Evolutionary conservation across 169 alveolate species (phyloP).

Genomic region (Babesia ovis): DNA sequence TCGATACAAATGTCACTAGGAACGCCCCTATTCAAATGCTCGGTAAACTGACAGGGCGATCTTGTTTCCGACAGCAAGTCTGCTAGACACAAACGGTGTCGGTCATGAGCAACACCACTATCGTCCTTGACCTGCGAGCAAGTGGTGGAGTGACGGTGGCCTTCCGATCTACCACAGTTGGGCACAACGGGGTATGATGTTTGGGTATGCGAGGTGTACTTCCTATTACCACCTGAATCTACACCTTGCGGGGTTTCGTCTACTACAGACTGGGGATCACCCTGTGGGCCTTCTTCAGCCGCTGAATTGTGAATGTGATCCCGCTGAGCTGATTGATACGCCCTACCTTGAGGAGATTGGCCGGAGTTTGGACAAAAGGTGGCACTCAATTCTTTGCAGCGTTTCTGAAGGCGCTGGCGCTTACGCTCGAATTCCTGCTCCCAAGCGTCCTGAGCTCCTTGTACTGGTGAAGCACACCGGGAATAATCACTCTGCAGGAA

Average conservation of each 20-base stretch:
- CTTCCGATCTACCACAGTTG: too few species aligned
- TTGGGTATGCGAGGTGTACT: too few species aligned
- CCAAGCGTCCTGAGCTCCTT: neutral
- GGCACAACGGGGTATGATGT: too few species aligned
- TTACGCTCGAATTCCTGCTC: constrained; percentile 8
- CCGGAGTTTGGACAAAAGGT: constrained; percentile 3
- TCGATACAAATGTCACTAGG: too few species aligned
- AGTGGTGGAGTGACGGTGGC: neutral
- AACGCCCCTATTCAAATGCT: too few species aligned
- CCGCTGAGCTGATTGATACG: neutral
- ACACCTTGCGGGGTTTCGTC: too few species aligned
- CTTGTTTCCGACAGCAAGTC: neutral
- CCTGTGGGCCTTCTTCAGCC: too few species aligned
- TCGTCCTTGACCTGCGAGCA: neutral
- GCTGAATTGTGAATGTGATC: neutral
- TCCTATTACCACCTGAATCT: too few species aligned
- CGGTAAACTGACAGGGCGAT: neutral
- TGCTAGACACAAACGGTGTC: too few species aligned
- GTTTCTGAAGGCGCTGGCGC: constrained; percentile 4
- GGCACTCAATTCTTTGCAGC: constrained; percentile 13
- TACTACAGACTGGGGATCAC: too few species aligned
- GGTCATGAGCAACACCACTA: neutral
- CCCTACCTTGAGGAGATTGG: neutral
- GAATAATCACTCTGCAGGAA: constrained; percentile 24
- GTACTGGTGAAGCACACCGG: neutral